Percentiles rank a stretch among this genome's conserved stretches.
Evolutionary conservation across 2,329 filamentous ascomycete genomes (phyloP).

Genomic region (Penicillium polonicum): DNA sequence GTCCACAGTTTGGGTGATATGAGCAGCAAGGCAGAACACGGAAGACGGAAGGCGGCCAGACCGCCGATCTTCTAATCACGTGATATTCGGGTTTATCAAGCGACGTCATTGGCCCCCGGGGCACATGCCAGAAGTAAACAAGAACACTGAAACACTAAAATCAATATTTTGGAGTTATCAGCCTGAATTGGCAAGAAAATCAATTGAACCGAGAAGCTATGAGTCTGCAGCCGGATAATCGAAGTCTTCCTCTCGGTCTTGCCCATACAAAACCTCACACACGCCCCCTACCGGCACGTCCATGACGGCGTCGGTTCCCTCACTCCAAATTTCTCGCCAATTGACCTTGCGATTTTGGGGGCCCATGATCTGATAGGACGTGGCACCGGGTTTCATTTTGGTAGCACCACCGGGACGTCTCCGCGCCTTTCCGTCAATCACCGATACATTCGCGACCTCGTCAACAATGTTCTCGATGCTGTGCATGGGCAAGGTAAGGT

Average conservation of each 20-base stretch:
- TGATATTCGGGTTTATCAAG: neutral
- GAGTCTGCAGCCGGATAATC: constrained; percentile 7
- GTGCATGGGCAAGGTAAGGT: constrained; percentile 75
- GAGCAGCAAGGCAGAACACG: neutral
- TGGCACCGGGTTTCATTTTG: constrained; percentile 43
- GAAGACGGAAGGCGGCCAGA: constrained; percentile 3
- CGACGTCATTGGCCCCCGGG: constrained; percentile 6
- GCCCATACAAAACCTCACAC: constrained; percentile 88
- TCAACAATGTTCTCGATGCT: constrained; percentile 90
- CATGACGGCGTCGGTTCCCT: constrained; percentile 95
- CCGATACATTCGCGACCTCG: constrained; percentile 80
- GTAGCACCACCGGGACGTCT: constrained; percentile 48
- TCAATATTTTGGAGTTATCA: neutral
- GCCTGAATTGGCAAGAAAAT: neutral
- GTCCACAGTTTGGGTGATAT: neutral
- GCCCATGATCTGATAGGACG: constrained; percentile 44
- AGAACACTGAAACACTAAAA: neutral
- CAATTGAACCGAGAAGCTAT: constrained; percentile 5
- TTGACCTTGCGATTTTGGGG: constrained; percentile 52
- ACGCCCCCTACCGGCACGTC: constrained; percentile 93
- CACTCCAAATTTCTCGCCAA: constrained; percentile 84
- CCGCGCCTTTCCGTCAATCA: constrained; percentile 70
- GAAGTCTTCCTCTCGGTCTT: constrained; percentile 45
- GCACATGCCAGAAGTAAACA: neutral
- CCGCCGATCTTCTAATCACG: neutral